Base-by-base conservation (phyloP, 2,329 filamentous ascomycete genomes). In the Paramyrothecium sp. region DNA sequence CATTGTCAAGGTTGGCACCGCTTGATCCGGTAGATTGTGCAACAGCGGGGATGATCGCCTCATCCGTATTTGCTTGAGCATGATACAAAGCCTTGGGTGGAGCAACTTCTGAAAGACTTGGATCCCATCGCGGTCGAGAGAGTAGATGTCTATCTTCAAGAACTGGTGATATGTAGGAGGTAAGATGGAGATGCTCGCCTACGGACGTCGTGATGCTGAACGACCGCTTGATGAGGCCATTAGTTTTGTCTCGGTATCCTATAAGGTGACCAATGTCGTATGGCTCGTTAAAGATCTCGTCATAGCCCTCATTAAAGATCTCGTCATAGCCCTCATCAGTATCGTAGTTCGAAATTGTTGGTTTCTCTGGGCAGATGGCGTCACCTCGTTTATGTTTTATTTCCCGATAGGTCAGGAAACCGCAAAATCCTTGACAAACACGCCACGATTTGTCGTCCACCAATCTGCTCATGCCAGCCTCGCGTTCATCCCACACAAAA, bases 381-480 rank as follows among this genome's bases (percentile, higher is more conserved):
- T 91, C 91, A 55, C 93, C 93, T 61, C 95, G 85, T 81, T 98
- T 98, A 73, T 95, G 95, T 75, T 99, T 95, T 95, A 99, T 99
- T 72, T 99, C 95, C 41, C 95, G 85, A 71, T 99, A 99, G 8
- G 95, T 98, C 59, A 99, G 76, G 73, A 99, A 99, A 78, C 94
- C 98, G 54, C 95, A 95, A 0, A 94, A 97, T 1, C 98, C 95
- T 61, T 95, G 87, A 76, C 94, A 97, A 34, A 95, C 95, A 70
- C 94, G 98, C 95, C 95, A 99, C 38, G 94, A 98, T 75, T 99
- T 99, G 56, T 95, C 95, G 68, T 99, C 95, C 1, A 95, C 99
- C 95, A 95, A 99, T 73, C 95, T 83, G 69, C 95, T 85, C 95
- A 99, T 99, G 64, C 95, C 95, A 13, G 95, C 95, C 78, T 99